Evolutionary conservation across 768 basidiomycete genomes (phyloP).

Genomic region (Suillus cothurnatus): DNA sequence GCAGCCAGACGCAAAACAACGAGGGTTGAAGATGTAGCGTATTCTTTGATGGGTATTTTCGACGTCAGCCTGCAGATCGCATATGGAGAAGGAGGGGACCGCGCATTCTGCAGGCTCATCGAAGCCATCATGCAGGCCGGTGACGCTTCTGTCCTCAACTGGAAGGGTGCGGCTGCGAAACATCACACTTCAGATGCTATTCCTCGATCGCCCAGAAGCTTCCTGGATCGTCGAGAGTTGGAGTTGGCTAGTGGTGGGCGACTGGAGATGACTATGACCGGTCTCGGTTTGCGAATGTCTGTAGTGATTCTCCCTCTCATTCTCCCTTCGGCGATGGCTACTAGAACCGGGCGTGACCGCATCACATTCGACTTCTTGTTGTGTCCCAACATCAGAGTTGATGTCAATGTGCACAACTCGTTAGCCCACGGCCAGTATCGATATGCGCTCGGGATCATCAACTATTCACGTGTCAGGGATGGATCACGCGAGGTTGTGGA

Average conservation of each 20-base stretch:
- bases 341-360: background rate
- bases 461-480: background rate
- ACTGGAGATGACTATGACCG: background rate
- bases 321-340: background rate
- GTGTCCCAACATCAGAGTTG: background rate
- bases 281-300: background rate
- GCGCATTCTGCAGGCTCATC: conserved; percentile 13
- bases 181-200: background rate
- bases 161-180: background rate
- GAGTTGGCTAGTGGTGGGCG: background rate
- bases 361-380: background rate
- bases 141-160: conserved; percentile 10
- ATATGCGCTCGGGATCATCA: conserved; percentile 1
- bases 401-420: background rate
- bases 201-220: background rate
- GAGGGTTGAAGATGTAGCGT: conserved; percentile 18
- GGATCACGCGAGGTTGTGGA: background rate
- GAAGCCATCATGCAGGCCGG: conserved; percentile 12
- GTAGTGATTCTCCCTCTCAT: background rate
- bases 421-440: background rate
- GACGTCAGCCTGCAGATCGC: conserved; percentile 15
- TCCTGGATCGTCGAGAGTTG: background rate
- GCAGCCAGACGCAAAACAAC: conserved; percentile 20
- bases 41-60: conserved; percentile 20
- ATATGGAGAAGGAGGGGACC: conserved; percentile 20